Base-by-base conservation (phyloP, 2,329 filamentous ascomycete species). In the Phaeoacremonium minimum region DNA sequence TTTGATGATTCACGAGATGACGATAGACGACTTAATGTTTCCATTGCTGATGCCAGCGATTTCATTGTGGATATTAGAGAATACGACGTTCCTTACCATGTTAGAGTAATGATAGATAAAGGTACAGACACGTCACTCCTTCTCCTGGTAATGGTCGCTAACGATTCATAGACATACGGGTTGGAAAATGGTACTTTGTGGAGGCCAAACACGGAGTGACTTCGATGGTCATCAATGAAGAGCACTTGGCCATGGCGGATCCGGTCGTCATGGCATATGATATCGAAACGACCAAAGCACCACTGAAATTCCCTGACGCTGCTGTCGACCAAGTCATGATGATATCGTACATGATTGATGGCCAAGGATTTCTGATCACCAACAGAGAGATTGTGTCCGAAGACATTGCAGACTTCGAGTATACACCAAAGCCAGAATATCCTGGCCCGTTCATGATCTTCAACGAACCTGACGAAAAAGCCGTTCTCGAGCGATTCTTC, bases 281-380 rank as follows among this genome's bases (percentile, higher is more conserved):
- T 80, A 98, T 98, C 54, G 93, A 98, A 64, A 98, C 93, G 3
- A 91, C 87, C 5, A 98, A 98, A 56, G 71, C 93, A 13, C 93
- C 94, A 2, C 71, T 98, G 37, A 98, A 98, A 60, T 98, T 98
- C 50, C 94, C 93, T 17, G 94, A 98, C 56, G 83, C 93, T 2
- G 77, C 89, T 4, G 83, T 95, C 45, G 93, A 98, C 64, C 91
- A 95, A 58, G 85, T 98, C 55, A 98, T 98, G 90, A 98, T 98
- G 93, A 91, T 98, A 59, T 98, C 94, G 19, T 98, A 98, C 69
- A 98, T 98, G 94, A 97, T 98, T 52, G 93, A 98, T 51, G 94
- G 93, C 1, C 90, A 95, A 63, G 93, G 93, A 5, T 98, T 97
- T 51, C 71, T 98, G 22, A 97, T 98, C 61, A 98, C 93, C 5